Base-by-base conservation (phyloP, 805 yeast species). In the Candida succiphila region DNA sequence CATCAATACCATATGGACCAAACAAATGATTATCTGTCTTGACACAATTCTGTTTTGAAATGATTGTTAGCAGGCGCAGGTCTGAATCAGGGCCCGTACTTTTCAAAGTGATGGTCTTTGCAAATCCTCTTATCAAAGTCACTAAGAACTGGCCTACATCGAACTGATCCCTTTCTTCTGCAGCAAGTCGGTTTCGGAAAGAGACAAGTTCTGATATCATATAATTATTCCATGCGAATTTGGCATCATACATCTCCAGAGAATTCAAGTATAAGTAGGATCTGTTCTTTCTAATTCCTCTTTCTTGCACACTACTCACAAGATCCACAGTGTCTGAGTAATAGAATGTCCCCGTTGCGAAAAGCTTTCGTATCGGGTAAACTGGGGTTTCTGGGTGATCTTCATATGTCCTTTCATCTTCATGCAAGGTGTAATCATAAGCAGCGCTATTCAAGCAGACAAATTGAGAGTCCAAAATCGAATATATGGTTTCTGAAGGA, bases 401-500 rank as follows among this genome's bases (percentile, higher is more conserved):
- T 29, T 47, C 49, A 22, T 34, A 34, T 21, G 20, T 30, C 36
- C 25, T 42, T 35, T 30, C 33, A 7, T 44, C 43, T 21, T 34
- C 39, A 8, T 39, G 38, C 18, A 46, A 38, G 3, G 38, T 36
- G 35, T 55, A 44, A 48, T 80, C 89, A 46, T 54, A 75, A 24
- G 60, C 64, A 30, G 70, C 75, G 30, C 67, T 69, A 38, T 71
- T 73, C 28, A 82, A 58, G 44, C 88, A 78, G 37, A 70, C 69
- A 49, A 80, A 79, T 35, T 74, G 76, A 1, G 78, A 81, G 17
- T 69, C 75, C n/a, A 67, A 58, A 5, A 82, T 68, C 31, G 58
- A 64, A 41, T 61, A 64, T 6, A 83, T 63, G 25, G 58, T 60
- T 36, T 79, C 82, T 5, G 65, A 56, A 0, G 74, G 59, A 31